A percentile compares a stretch with the other conserved stretches of the same genome.
phyloP scores from a whole-genome alignment of 805 yeast species.

The Starmerella powellii region DNA sequence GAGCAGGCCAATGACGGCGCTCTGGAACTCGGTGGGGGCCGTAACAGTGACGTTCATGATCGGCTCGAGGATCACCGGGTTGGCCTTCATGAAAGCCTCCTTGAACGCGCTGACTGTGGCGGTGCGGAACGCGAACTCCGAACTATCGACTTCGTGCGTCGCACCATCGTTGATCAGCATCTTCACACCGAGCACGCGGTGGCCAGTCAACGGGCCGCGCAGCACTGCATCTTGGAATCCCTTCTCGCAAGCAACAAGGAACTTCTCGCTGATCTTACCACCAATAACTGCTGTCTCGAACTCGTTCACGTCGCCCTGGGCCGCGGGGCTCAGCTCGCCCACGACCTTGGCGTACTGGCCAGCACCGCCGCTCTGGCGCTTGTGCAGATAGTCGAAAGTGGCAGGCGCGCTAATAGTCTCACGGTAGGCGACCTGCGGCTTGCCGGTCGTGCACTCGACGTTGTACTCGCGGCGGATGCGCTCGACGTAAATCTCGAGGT shows the following conservation, averaged over 20 bases:
- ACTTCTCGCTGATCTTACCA: slow-evolving; percentile 93
- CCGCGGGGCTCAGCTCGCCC: slow-evolving; percentile 60
- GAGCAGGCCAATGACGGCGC: slow-evolving; percentile 76
- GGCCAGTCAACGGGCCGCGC: slow-evolving; percentile 95
- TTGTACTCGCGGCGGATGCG: slow-evolving; percentile 96
- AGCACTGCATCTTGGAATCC: slow-evolving; percentile 92
- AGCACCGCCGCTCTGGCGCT: slow-evolving; percentile 98
- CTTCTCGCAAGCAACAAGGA: slow-evolving; percentile 81
- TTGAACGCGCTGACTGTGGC: slow-evolving; percentile 88
- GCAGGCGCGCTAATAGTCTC: slow-evolving; percentile 71
- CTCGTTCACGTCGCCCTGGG: slow-evolving; percentile 36
- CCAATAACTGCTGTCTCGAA: slow-evolving; percentile 87
- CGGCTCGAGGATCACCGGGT: slow-evolving; percentile 89
- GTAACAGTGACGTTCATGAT: slow-evolving; percentile 87
- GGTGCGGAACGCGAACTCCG: slow-evolving; percentile 86
- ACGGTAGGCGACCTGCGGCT: slow-evolving; percentile 96
- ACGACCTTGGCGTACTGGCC: slow-evolving; percentile 97
- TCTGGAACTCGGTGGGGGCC: slow-evolving; percentile 95
- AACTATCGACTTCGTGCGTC: slow-evolving; percentile 92
- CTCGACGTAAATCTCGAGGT: slow-evolving; percentile 93
- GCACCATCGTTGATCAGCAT: slow-evolving; percentile 97
- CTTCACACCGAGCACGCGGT: slow-evolving; percentile 78
- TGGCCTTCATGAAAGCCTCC: slow-evolving; percentile 72
- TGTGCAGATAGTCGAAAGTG: slow-evolving; percentile 85
- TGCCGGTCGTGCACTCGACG: slow-evolving; percentile 89